Conservation (phyloP, 208 protist species). For the Wallacemonas rigidus region DNA sequence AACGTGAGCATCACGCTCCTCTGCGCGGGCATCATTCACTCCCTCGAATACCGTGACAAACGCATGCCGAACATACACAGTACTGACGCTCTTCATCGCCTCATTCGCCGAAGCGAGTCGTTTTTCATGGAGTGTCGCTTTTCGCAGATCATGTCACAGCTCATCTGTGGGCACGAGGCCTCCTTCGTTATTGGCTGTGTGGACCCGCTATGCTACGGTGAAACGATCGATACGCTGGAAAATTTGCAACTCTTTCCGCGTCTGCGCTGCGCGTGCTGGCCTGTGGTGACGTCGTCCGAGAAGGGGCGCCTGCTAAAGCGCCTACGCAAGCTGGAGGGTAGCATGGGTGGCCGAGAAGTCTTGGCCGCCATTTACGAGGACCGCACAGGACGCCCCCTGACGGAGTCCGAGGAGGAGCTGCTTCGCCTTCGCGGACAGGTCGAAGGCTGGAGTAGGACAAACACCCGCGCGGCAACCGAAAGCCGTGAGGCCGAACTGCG, state of each 20-base stretch:
- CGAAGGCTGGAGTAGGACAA: constrained; percentile 30
- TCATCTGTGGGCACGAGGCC: constrained; percentile 83
- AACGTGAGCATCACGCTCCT: constrained; percentile 88
- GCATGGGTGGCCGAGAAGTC: constrained; percentile 53
- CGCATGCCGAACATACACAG: constrained; percentile 32
- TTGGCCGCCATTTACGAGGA: constrained; percentile 58
- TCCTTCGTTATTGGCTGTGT: constrained; percentile 87
- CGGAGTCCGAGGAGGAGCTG: constrained; percentile 84
- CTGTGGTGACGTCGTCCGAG: constrained; percentile 70
- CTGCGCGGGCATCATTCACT: constrained; percentile 82
- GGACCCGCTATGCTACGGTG: constrained; percentile 70
- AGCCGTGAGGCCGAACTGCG: constrained; percentile 41
- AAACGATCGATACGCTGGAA: constrained; percentile 85
- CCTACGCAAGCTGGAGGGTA: constrained; percentile 63
- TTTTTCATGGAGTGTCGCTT: constrained; percentile 93
- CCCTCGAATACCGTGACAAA: constrained; percentile 75
- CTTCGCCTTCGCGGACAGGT: constrained; percentile 47
- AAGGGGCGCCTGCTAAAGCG: constrained; percentile 66
- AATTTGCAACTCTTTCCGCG: constrained; percentile 84
- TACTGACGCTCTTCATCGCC: constrained; percentile 56
- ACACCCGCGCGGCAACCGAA: not conserved
- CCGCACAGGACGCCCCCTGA: constrained; percentile 69
- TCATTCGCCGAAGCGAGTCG: constrained; percentile 81
- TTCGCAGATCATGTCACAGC: constrained; percentile 88
- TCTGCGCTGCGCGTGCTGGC: constrained; percentile 56